Percentiles rank a stretch among this genome's conserved stretches.
Evolutionary conservation across 192 early-diverging fungal genomes (phyloP).

Genomic region (Linnemannia hyalina): DNA sequence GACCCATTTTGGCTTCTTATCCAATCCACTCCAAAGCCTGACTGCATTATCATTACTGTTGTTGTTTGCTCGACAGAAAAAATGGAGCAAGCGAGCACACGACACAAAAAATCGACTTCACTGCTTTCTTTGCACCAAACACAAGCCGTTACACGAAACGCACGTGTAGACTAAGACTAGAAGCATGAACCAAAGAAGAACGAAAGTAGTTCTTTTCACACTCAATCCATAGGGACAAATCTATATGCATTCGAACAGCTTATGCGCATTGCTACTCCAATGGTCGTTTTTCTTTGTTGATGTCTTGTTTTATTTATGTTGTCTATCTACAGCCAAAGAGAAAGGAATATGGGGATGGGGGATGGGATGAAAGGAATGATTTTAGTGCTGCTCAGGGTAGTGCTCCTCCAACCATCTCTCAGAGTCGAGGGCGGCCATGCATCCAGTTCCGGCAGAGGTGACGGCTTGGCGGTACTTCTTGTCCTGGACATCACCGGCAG

Average conservation of each 20-base stretch:
- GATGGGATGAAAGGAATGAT: not conserved
- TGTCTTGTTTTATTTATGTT: constrained; percentile 1
- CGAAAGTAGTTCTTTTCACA: no score
- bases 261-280: not conserved
- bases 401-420: constrained; percentile 94
- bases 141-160: constrained; percentile 3
- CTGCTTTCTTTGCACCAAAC: not conserved
- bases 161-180: not conserved
- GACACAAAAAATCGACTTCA: not conserved
- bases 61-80: not conserved
- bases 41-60: not conserved
- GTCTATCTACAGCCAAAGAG: constrained; percentile 31
- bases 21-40: not conserved
- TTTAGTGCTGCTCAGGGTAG: constrained; percentile 55
- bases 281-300: not conserved
- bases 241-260: not conserved
- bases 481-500: constrained; percentile 98
- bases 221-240: not conserved
- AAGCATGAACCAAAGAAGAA: not conserved
- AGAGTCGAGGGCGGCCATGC: constrained; percentile 97
- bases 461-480: constrained; percentile 97
- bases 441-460: constrained; percentile 96
- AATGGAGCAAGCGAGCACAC: not conserved
- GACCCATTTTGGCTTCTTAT: not conserved
- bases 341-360: not conserved